Base-by-base conservation (phyloP, 2,329 filamentous ascomycete species). In the Clonostachys rhizophaga region DNA sequence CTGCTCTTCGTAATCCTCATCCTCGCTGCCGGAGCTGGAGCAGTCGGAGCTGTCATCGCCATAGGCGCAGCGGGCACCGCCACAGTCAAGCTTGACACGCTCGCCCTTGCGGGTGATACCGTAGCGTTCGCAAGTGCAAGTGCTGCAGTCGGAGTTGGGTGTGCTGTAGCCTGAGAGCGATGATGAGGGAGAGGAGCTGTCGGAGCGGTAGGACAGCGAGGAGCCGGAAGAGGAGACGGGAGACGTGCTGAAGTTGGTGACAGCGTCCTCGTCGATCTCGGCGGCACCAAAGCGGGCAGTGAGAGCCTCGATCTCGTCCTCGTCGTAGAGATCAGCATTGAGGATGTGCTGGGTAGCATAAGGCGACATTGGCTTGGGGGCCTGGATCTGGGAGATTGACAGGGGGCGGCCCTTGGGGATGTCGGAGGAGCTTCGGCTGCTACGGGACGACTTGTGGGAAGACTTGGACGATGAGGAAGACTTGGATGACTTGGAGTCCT, bases 61-160 rank as follows among this genome's bases (percentile, higher is more conserved):
- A 72, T 88, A 94, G 61, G 89, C 89, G 71, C 92, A 96, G 65
- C 89, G 86, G 52, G 84, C 76, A 57, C 92, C 92, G 58, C 91
- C 91, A 64, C 92, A 97, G 81, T 96, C 91, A 67, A 96, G 84
- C 81, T 92, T 94, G 79, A 97, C 87, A 61, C 91, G 86, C 69
- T 95, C 87, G 63, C 91, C 91, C 68, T 86, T 85, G 72, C 91
- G 88, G 54, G 91, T 96, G 76, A 97, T 95, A 59, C 91, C 92
- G 75, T 94, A 96, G 73, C 91, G 89, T 70, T 96, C 90, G 74
- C 92, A 97, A 54, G 86, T 91, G 83, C 94, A 97, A 66, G 79
- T 80, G 61, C 79, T 85, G 71, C 83, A 84, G 61, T 87, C 87
- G 45, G 87, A 90, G 69, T 78, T 78, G 52, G 87, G 87, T 52